These are phyloP conservation scores for Penicillium lividum DNA, from an alignment of 495 filamentous ascomycete species.

Conservation along the genomic window DNA sequence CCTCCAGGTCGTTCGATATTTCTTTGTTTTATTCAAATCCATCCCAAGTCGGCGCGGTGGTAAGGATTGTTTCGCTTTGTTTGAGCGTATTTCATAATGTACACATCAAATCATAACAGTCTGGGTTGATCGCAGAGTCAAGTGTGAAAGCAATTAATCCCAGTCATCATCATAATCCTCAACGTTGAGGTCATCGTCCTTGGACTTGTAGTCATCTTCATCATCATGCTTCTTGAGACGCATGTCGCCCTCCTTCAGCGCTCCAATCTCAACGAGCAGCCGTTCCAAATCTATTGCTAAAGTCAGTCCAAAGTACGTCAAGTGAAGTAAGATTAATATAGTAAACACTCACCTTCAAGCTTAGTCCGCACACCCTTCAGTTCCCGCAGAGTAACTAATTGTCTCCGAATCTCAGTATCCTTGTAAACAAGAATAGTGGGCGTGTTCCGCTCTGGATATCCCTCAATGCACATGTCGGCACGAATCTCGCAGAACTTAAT, in stretches of 20 bases:
- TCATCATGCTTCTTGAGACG: slow-evolving; percentile 66
- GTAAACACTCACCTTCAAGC: slow-evolving; percentile 53
- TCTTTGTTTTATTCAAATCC: not conserved
- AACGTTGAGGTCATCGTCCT: slow-evolving; percentile 43
- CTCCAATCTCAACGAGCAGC: slow-evolving; percentile 78
- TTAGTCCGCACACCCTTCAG: slow-evolving; percentile 69
- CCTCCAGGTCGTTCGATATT: not conserved
- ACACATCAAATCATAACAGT: slow-evolving; percentile 8
- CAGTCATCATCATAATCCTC: slow-evolving; percentile 76
- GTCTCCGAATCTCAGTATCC: slow-evolving; percentile 86
- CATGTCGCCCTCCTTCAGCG: slow-evolving; percentile 72
- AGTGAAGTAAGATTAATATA: not conserved
- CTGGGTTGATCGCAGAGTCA: slow-evolving; percentile 1
- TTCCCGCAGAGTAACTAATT: slow-evolving; percentile 82
- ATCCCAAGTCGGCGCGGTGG: not conserved
- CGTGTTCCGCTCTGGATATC: slow-evolving; percentile 91
- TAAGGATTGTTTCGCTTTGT: slow-evolving; percentile 5
- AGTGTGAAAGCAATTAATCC: slow-evolving; percentile 54
- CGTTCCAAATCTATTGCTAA: slow-evolving; percentile 60
- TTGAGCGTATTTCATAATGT: slow-evolving; percentile 8
- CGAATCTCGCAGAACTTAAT: slow-evolving; percentile 98
- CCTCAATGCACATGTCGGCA: slow-evolving; percentile 91
- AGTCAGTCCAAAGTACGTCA: not conserved
- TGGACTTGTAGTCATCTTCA: slow-evolving; percentile 57
- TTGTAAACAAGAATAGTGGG: slow-evolving; percentile 92